Evolutionary conservation across 2,329 filamentous ascomycete genomes (phyloP).

Genomic region (Niveomyces coronatus): DNA sequence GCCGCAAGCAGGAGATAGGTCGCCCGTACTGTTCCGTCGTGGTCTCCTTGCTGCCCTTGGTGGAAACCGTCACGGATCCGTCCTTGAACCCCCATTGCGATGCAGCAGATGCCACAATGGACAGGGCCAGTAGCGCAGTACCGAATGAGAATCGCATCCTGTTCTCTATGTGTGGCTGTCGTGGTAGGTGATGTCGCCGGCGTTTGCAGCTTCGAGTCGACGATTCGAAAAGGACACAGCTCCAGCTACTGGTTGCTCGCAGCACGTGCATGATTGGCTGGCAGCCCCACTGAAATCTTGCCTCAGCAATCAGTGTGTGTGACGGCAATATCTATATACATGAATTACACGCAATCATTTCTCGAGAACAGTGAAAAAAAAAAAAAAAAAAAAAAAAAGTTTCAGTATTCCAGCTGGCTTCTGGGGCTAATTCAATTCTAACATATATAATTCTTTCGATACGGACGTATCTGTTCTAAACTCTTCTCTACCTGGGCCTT

Average conservation of each 20-base stretch:
- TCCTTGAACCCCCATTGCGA: conserved; percentile 66
- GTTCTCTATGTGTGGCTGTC: conserved; percentile 12
- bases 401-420: no score
- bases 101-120: conserved; percentile 40
- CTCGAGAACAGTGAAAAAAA: no score
- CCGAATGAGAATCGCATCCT: conserved; percentile 29
- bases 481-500: no score
- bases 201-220: conserved; percentile 5
- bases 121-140: conserved; percentile 34
- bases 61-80: conserved; percentile 53
- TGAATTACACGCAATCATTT: no score
- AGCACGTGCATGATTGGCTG: conserved; percentile 13
- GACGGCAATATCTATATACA: no score
- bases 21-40: conserved; percentile 54
- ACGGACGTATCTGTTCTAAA: no score
- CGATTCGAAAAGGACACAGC: conserved; percentile 20
- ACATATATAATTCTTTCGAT: background rate
- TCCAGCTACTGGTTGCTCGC: conserved; percentile 17
- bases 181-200: conserved; percentile 12
- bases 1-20: conserved; percentile 12
- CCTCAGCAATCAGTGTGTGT: no score
- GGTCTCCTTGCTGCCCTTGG: conserved; percentile 51
- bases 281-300: background rate
- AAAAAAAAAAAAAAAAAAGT: conserved; percentile 1
- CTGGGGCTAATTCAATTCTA: no score